phyloP scores from a whole-genome alignment of 129 eudicot species.

The Tagetes erecta region DNA sequence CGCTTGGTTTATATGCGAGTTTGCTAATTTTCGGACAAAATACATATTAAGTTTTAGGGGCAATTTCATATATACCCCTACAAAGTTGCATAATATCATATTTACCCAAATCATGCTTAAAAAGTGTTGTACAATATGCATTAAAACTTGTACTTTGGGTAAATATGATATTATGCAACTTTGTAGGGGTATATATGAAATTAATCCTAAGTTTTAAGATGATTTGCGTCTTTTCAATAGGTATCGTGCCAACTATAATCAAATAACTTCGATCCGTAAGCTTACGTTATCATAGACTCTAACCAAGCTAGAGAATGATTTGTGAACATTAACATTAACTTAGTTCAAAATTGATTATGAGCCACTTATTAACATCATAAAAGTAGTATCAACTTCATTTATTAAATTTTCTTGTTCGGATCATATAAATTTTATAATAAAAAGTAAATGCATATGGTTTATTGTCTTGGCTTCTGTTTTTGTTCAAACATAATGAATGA shows the following conservation, averaged over 20 bases:
- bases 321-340: not conserved
- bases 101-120: no score
- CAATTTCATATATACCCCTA: no score
- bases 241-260: no score
- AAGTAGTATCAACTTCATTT: not conserved
- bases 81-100: no score
- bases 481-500: conserved; percentile 36
- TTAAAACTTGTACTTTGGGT: no score
- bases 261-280: not conserved
- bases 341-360: not conserved
- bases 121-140: no score
- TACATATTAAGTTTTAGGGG: no score
- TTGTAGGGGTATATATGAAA: no score
- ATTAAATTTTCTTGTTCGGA: conserved; percentile 24
- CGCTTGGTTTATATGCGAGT: no score
- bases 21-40: no score
- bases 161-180: no score
- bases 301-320: not conserved
- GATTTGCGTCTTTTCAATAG: not conserved
- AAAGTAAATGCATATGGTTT: conserved; percentile 23
- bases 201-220: no score
- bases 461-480: not conserved
- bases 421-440: not conserved
- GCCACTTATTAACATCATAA: not conserved
- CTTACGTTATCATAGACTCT: not conserved